Base-by-base conservation (phyloP, 345 rosid species). In the Camelina neglecta region DNA sequence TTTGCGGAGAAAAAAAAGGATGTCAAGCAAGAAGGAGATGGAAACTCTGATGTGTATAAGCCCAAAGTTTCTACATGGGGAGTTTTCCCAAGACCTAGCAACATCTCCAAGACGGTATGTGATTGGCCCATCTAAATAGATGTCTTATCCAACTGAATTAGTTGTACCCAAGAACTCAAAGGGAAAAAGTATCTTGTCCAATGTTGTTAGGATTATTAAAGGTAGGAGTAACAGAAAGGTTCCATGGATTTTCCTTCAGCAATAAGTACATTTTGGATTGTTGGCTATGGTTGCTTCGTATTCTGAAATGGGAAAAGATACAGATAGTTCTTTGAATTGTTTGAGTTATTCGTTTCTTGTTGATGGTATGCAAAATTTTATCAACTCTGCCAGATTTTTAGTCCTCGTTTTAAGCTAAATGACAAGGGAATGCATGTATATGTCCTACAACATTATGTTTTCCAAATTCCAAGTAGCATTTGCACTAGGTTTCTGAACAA, bases 11-110 rank as follows among this genome's bases (percentile, higher is more conserved):
- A 67, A 53, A 83, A 44, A 7, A 81, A 86, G 41, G 71, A 70
- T 71, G 71, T 84, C 11, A 61, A 80, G 62, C 83, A 79, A 20
- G 29, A 26, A 24, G 73, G 71, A 45, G 86, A 87, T 70, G 89
- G 79, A 41, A 70, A 81, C 67, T 63, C 72, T 2, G 87, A 87
- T 38, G 51, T 87, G n/a, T 91, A 93, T 78, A 88, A 88, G 79
- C 98, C 97, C 4, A 90, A 82, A 84, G 96, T 93, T 75, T 89
- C 97, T 3, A 85, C 97, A 3, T 93, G 97, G 97, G 97, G 98
- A 62, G 96, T 93, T 72, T 88, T 88, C 72, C 97, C 96, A 9
- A 85, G 97, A 60, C 97, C 97, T 8, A 88, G 83, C 80, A 84
- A 91, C 84, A 93, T 93, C 80, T 93, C 98, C 56, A 82, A 84